These are phyloP conservation scores for Stephania cephalantha DNA, from an alignment of 164 flowering plant genomes.

Conservation along the genomic window DNA sequence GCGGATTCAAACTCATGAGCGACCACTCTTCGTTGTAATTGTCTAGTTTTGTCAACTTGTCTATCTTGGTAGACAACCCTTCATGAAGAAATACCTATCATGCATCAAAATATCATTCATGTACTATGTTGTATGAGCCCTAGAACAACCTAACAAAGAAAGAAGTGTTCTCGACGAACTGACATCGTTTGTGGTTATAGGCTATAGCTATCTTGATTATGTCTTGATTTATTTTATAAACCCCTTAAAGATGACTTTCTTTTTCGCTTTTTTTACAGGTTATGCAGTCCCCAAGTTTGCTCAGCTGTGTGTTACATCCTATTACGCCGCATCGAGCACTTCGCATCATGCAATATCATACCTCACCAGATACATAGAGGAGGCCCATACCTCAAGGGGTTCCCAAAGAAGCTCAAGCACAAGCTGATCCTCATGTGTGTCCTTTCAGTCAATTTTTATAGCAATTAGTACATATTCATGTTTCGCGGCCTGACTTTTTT, in stretches of 20 bases:
- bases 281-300: constrained; percentile 77
- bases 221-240: too few species aligned
- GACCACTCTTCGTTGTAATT: too few species aligned
- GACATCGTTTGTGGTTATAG: too few species aligned
- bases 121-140: too few species aligned
- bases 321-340: constrained; percentile 86
- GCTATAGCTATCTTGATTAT: too few species aligned
- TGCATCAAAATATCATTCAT: too few species aligned
- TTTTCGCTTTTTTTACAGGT: constrained; percentile 34
- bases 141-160: too few species aligned
- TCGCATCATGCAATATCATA: constrained; percentile 79
- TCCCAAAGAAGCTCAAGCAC: constrained; percentile 34
- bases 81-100: too few species aligned
- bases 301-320: constrained; percentile 85
- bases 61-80: too few species aligned
- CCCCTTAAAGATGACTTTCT: neutral
- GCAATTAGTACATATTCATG: constrained; percentile 1
- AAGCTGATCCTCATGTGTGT: constrained; percentile 27
- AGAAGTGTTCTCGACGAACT: too few species aligned
- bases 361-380: constrained; percentile 76
- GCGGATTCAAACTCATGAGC: too few species aligned
- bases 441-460: neutral
- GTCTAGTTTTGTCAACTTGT: too few species aligned
- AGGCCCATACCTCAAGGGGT: constrained; percentile 31
- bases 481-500: constrained; percentile 12